These are phyloP conservation scores for Durotheca rogersii DNA, from an alignment of 495 filamentous ascomycete species.

Conservation along the genomic window DNA sequence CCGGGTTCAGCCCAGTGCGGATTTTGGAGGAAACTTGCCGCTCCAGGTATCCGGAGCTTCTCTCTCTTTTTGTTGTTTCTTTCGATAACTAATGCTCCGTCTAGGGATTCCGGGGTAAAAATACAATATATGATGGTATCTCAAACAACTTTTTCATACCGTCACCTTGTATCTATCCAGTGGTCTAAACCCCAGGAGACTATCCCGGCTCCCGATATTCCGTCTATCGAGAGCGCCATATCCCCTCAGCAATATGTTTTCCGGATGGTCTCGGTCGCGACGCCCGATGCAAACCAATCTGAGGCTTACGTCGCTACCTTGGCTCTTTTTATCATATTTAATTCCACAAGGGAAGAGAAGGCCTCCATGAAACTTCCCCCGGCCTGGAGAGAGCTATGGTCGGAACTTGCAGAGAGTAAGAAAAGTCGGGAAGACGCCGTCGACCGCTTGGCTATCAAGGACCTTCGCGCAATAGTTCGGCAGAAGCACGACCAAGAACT, in stretches of 20 bases:
- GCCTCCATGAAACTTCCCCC: slow-evolving; percentile 73
- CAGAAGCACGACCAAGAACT: slow-evolving; percentile 57
- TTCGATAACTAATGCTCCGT: slow-evolving; percentile 18
- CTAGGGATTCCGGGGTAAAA: slow-evolving; percentile 66
- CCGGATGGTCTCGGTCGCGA: slow-evolving; percentile 74
- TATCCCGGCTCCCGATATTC: slow-evolving; percentile 40
- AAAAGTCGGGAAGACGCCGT: slow-evolving; percentile 65
- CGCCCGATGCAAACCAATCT: slow-evolving; percentile 75
- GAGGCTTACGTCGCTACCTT: slow-evolving; percentile 82
- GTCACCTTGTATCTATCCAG: slow-evolving; percentile 68
- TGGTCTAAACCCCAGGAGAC: slow-evolving; percentile 80
- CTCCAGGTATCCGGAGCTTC: slow-evolving; percentile 59
- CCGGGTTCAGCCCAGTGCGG: slow-evolving; percentile 66
- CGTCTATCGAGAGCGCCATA: slow-evolving; percentile 47
- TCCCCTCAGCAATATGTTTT: slow-evolving; percentile 50
- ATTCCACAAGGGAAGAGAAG: slow-evolving; percentile 81
- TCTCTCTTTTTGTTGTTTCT: neutral
- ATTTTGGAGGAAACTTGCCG: slow-evolving; percentile 85
- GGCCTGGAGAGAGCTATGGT: slow-evolving; percentile 83
- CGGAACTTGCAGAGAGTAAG: slow-evolving; percentile 68
- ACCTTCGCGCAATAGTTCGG: slow-evolving; percentile 62
- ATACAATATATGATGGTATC: slow-evolving; percentile 69
- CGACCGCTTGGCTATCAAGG: slow-evolving; percentile 65
- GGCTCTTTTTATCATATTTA: slow-evolving; percentile 78
- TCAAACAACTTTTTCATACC: slow-evolving; percentile 67